phyloP scores from a whole-genome alignment of 2,329 filamentous ascomycete genomes.

The Pyrenophora graminea region DNA sequence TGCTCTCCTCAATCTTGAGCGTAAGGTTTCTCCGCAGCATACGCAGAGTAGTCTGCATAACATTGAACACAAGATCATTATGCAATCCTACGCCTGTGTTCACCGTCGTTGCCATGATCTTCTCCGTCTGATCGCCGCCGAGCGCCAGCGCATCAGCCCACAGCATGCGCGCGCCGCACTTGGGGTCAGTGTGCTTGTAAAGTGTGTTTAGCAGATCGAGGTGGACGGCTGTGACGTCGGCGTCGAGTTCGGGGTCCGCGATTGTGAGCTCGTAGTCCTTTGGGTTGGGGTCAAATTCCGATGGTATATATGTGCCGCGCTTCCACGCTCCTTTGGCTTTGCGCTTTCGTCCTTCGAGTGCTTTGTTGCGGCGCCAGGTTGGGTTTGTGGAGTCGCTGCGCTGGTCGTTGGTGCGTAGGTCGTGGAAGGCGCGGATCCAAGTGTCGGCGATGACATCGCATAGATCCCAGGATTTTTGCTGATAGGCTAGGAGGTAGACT shows the following conservation, averaged over 20 bases:
- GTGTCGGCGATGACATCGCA: constrained; percentile 41
- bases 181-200: constrained; percentile 24
- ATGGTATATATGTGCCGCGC: neutral
- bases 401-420: constrained; percentile 7
- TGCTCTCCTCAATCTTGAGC: constrained; percentile 37
- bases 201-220: constrained; percentile 20
- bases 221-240: constrained; percentile 21
- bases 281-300: constrained; percentile 12
- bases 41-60: constrained; percentile 34
- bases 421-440: constrained; percentile 42
- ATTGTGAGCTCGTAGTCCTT: constrained; percentile 13
- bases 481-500: constrained; percentile 34
- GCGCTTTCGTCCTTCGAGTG: constrained; percentile 3
- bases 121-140: constrained; percentile 22
- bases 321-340: neutral
- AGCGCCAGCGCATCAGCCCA: constrained; percentile 42
- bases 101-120: constrained; percentile 1
- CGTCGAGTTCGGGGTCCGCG: constrained; percentile 15
- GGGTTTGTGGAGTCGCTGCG: neutral
- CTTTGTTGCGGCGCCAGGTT: constrained; percentile 25
- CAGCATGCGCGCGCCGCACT: constrained; percentile 33
- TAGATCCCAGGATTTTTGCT: constrained; percentile 15
- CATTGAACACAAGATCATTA: constrained; percentile 25
- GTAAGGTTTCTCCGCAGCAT: constrained; percentile 30
- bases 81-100: constrained; percentile 8